Evolutionary conservation across 345 rosid species (phyloP).

Genomic region (Syzygium oleosum): DNA sequence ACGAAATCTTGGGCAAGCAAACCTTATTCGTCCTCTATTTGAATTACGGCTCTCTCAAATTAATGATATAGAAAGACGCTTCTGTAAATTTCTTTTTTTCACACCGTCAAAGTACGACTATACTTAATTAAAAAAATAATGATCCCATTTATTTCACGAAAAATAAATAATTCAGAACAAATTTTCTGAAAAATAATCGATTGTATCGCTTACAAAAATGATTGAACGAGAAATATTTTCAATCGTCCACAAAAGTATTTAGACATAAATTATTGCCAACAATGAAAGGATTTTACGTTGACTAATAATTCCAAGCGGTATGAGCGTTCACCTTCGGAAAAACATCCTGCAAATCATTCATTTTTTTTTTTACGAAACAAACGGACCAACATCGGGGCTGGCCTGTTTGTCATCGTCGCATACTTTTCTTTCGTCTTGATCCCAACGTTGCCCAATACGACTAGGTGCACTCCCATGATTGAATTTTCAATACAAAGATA

Average conservation of each 20-base stretch:
- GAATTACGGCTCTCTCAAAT: neutral
- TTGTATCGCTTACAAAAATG: rapidly evolving
- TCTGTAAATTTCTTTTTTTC: too few relatives aligned
- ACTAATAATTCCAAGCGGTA: too few relatives aligned
- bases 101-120: too few relatives aligned
- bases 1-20: too few relatives aligned
- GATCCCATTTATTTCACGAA: rapidly evolving
- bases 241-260: neutral
- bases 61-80: neutral
- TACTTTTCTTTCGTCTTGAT: neutral
- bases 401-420: rapidly evolving
- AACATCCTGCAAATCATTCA: rapidly evolving
- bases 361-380: rapidly evolving
- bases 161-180: neutral
- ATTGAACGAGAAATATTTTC: rapidly evolving
- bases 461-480: neutral
- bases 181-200: rapidly evolving
- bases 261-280: too few relatives aligned
- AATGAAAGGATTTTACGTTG: too few relatives aligned
- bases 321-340: neutral
- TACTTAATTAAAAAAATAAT: too few relatives aligned
- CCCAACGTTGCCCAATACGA: neutral
- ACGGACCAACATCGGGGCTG: neutral
- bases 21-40: neutral
- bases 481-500: neutral